Evolutionary conservation across 371 early-diverging fungal genomes (phyloP).

Genomic region (Rhizomucor pusillus): DNA sequence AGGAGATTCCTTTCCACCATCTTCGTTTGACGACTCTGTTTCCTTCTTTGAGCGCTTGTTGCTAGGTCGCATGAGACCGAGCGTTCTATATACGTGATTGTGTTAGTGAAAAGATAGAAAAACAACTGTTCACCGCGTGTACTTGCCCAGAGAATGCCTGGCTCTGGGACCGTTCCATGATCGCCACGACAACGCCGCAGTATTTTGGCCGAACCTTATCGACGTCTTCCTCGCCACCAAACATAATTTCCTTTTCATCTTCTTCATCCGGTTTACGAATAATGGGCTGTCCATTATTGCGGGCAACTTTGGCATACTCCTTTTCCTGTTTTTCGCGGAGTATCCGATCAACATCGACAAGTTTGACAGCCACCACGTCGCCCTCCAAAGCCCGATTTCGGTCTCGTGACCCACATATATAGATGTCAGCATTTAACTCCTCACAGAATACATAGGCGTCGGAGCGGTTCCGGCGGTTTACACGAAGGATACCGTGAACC

Average conservation of each 20-base stretch:
- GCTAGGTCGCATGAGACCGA: constrained; percentile 57
- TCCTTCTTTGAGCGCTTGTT: constrained; percentile 55
- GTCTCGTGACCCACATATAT: constrained; percentile 71
- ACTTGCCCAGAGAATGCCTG: constrained; percentile 69
- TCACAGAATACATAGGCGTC: constrained; percentile 86
- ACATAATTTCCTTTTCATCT: constrained; percentile 48
- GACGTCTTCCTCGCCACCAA: constrained; percentile 55
- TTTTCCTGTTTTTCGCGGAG: constrained; percentile 54
- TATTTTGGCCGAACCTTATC: constrained; percentile 58
- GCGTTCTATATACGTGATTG: too few relatives aligned
- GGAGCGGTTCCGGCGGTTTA: constrained; percentile 78
- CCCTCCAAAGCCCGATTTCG: constrained; percentile 90
- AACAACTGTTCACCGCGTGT: too few relatives aligned
- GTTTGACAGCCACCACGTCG: constrained; percentile 80
- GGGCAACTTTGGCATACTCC: constrained; percentile 49
- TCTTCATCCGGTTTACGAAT: constrained; percentile 46
- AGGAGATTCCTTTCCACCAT: constrained; percentile 35
- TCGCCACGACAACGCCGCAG: constrained; percentile 66
- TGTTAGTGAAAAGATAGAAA: constrained; percentile 29
- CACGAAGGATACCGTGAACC: constrained; percentile 72
- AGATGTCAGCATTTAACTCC: constrained; percentile 68
- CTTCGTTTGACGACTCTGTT: constrained; percentile 18
- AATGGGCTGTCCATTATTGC: constrained; percentile 42
- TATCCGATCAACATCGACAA: constrained; percentile 70
- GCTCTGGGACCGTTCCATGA: constrained; percentile 61